These are phyloP conservation scores for Hansenula sp. DNA, from an alignment of 1,139 yeast species.

Conservation along the genomic window DNA sequence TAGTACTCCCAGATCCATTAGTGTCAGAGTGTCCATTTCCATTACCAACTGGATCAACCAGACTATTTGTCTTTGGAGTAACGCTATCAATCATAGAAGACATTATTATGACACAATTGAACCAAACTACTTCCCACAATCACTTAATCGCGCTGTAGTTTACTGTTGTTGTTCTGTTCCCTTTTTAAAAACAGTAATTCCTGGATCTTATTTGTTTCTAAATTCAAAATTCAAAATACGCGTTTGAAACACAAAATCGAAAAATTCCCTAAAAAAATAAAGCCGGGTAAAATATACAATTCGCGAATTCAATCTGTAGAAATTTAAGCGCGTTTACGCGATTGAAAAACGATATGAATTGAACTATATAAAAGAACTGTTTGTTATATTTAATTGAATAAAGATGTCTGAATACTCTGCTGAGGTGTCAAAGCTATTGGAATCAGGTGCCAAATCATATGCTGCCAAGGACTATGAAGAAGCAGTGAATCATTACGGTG, in stretches of 20 bases:
- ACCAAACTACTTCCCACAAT: neutral
- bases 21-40: slow-evolving; percentile 2
- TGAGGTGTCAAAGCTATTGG: slow-evolving; percentile 42
- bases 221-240: slow-evolving; percentile 8
- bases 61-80: slow-evolving; percentile 1
- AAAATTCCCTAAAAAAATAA: neutral
- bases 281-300: neutral
- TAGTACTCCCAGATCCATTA: no score
- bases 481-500: slow-evolving; percentile 70
- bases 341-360: neutral
- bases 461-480: slow-evolving; percentile 60
- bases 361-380: neutral
- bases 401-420: slow-evolving; percentile 9
- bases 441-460: slow-evolving; percentile 57
- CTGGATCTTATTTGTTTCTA: no score
- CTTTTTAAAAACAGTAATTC: neutral
- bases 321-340: neutral
- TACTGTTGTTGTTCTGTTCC: neutral
- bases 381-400: neutral
- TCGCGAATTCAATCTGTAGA: no score
- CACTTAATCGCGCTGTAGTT: neutral
- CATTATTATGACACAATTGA: neutral
- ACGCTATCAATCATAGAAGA: slow-evolving; percentile 3
- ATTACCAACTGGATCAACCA: neutral
- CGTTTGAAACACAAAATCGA: slow-evolving; percentile 14